These are phyloP conservation scores for Torulaspora gathmanii DNA, from an alignment of 805 yeast species.

Conservation along the genomic window DNA sequence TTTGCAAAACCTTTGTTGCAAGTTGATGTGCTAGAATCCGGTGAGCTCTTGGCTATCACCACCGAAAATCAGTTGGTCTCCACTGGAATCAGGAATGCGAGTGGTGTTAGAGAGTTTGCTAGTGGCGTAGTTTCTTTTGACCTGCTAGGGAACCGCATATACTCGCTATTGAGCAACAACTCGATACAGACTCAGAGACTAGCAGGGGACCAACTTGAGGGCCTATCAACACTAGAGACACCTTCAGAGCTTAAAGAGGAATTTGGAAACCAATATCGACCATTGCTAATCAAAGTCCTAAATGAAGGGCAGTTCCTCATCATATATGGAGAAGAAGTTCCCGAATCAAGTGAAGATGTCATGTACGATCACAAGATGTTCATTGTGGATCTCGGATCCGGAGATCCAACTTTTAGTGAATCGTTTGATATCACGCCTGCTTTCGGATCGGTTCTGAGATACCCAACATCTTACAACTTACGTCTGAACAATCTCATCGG, in stretches of 20 bases:
- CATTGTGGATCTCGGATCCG: slow-evolving; percentile 14
- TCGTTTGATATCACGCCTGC: slow-evolving; percentile 48
- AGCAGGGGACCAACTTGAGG: background rate
- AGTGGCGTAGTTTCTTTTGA: slow-evolving; percentile 18
- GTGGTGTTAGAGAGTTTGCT: background rate
- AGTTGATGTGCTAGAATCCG: background rate
- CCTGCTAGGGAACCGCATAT: slow-evolving; percentile 7
- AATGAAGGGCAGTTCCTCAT: slow-evolving; percentile 23
- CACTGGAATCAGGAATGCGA: slow-evolving; percentile 2
- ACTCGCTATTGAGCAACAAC: slow-evolving; percentile 1
- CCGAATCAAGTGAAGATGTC: slow-evolving; percentile 21
- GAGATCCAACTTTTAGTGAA: slow-evolving; percentile 26
- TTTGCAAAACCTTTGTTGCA: slow-evolving; percentile 6
- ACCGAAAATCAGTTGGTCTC: slow-evolving; percentile 4
- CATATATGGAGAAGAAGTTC: slow-evolving; percentile 31
- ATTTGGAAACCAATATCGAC: slow-evolving; percentile 32
- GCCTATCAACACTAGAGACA: background rate
- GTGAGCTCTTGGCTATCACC: slow-evolving; percentile 7
- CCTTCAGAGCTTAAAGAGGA: slow-evolving; percentile 30
- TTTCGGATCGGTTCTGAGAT: slow-evolving; percentile 47
- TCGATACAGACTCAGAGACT: slow-evolving; percentile 7
- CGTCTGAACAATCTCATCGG: slow-evolving; percentile 41
- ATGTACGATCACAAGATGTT: slow-evolving; percentile 30
- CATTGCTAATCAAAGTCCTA: slow-evolving; percentile 23
- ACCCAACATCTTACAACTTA: slow-evolving; percentile 43